Percentiles rank a stretch among this genome's conserved stretches.
These are phyloP conservation scores for Cucurbita argyrosperma DNA, from an alignment of 306 rosid genomes.

Conservation along the genomic window DNA sequence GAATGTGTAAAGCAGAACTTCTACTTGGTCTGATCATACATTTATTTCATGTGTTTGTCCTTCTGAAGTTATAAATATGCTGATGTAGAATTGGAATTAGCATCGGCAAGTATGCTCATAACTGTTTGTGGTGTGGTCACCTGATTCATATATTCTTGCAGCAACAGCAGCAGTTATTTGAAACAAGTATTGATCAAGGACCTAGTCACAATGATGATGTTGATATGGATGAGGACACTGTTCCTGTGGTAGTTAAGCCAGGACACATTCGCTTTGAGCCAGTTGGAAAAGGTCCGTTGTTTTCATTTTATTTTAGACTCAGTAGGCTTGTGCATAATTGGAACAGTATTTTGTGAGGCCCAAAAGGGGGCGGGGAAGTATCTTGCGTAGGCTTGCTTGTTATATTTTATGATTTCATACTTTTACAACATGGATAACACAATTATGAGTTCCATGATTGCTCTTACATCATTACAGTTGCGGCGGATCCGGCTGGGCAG, in stretches of 20 bases:
- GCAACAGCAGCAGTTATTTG: constrained; percentile 23
- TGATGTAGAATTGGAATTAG: not conserved
- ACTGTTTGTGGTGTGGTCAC: not conserved
- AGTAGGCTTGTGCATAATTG: not conserved
- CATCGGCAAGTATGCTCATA: not conserved
- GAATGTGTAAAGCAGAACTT: not conserved
- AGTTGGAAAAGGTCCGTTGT: constrained; percentile 37
- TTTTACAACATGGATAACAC: not conserved
- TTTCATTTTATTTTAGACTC: not conserved
- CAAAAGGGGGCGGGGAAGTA: not conserved
- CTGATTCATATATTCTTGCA: constrained; percentile 20
- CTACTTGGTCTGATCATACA: not conserved
- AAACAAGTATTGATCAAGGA: constrained; percentile 24
- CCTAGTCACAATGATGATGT: constrained; percentile 27
- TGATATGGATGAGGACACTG: constrained; percentile 42
- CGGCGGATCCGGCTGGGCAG: constrained; percentile 34
- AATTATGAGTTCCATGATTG: not conserved
- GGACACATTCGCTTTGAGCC: constrained; percentile 89
- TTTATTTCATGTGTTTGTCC: not conserved
- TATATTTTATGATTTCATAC: not conserved
- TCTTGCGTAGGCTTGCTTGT: not conserved
- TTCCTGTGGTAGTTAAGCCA: constrained; percentile 78
- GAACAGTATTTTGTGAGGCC: not conserved
- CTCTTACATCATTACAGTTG: constrained; percentile 17
- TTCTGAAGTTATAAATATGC: not conserved